These are phyloP conservation scores for Panicum hallii DNA, from an alignment of 202 grass and related monocot genomes.

Conservation along the genomic window DNA sequence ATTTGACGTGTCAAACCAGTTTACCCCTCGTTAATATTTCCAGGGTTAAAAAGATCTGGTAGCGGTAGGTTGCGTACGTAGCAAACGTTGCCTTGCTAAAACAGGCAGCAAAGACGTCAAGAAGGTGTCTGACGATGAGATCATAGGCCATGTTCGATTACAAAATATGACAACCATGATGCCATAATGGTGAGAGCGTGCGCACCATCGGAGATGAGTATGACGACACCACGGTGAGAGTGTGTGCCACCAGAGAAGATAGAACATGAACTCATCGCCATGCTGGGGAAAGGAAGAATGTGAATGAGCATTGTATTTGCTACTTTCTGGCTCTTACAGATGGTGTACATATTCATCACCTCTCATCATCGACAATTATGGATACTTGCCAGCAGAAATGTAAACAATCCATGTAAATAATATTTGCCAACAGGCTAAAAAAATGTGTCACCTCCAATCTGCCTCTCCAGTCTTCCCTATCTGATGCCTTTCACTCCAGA, in stretches of 20 bases:
- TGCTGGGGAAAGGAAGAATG: not conserved
- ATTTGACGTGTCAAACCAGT: constrained; percentile 13
- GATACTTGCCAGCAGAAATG: not conserved
- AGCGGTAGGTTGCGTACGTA: too few species aligned
- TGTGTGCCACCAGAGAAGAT: not conserved
- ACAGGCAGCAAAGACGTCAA: not conserved
- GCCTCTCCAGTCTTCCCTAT: not conserved
- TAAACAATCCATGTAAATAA: not conserved
- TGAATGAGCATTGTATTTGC: not conserved
- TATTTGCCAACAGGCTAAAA: not conserved
- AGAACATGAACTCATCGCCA: too few species aligned
- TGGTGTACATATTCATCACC: not conserved
- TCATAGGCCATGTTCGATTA: not conserved
- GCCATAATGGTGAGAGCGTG: too few species aligned
- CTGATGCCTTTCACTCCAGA: not conserved
- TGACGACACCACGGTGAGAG: not conserved
- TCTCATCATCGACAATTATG: not conserved
- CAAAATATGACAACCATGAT: not conserved
- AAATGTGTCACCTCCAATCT: not conserved
- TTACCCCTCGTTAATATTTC: not conserved
- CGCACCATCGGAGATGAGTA: not conserved
- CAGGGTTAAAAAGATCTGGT: not conserved
- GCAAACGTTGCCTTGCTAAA: not conserved
- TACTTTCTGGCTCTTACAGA: not conserved
- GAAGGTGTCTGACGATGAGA: not conserved